Base-by-base conservation (phyloP, 1,284 basidiomycete species). In the Puccinia horiana region DNA sequence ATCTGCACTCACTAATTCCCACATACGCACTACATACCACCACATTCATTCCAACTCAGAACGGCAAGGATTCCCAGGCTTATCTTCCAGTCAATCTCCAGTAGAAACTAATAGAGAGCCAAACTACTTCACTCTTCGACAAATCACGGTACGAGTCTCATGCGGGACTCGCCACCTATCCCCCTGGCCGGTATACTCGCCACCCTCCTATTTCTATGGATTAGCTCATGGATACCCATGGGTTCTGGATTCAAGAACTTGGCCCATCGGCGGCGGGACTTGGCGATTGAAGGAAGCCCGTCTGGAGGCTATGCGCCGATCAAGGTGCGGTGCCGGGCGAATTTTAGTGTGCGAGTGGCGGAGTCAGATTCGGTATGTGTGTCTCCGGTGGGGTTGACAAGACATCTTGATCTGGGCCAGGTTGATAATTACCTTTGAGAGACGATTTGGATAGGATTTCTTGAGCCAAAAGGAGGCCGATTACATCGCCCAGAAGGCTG, bases 401-500 rank as follows among this genome's bases (percentile, higher is more conserved):
- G 18, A n/a, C 44, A 54, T 52, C n/a, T 42, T 35, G 26, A 42
- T 42, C n/a, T n/a, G n/a, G n/a, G n/a, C n/a, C n/a, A n/a, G n/a
- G n/a, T n/a, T n/a, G n/a, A n/a, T n/a, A n/a, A n/a, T n/a, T n/a
- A n/a, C n/a, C n/a, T n/a, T n/a, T n/a, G n/a, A n/a, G n/a, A 35
- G 29, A 18, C 29, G 32, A 35, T 65, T 49, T 37, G 18, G 11
- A 35, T 49, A 76, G 75, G 49, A 49, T 11, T 76, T 35, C 63
- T 47, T 78, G 47, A 11, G 76, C 11, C 35, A 70, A 40, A 49
- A 37, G 42, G 76, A 78, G 37, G 65, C 77, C 16, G 16, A 49
- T n/a, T 80, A 80, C 37, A 42, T 80, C n/a, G 20, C 58, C 35
- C 58, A 80, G n/a, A 80, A 80, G 67, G 35, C 67, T 12, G 49